Percentiles rank a stretch among this genome's conserved stretches.
Evolutionary conservation across 192 early-diverging fungal genomes (phyloP).

Genomic region (Geranomyces variabilis): DNA sequence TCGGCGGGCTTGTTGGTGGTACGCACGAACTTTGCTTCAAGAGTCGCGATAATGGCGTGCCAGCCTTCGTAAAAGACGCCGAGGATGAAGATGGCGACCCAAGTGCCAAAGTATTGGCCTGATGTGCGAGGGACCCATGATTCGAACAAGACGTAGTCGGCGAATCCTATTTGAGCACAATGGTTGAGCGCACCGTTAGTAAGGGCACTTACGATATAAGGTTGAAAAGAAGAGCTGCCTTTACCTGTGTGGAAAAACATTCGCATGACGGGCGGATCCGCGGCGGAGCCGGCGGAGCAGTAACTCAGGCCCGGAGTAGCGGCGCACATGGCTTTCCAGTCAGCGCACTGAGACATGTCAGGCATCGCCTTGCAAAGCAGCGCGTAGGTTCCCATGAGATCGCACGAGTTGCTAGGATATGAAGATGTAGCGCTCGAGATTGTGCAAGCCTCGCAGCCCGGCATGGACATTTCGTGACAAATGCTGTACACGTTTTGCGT

Average conservation of each 20-base stretch:
- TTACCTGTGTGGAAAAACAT: conserved; percentile 68
- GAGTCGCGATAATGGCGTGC: conserved; percentile 36
- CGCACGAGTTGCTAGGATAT: conserved; percentile 51
- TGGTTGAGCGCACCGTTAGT: neutral
- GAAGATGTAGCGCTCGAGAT: neutral
- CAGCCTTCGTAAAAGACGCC: conserved; percentile 55
- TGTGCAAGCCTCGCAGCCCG: conserved; percentile 40
- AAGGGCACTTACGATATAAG: neutral
- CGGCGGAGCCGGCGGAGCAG: conserved; percentile 23
- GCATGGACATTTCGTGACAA: conserved; percentile 52
- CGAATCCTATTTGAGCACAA: conserved; percentile 29
- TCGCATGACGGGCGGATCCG: conserved; percentile 54
- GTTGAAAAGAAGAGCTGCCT: neutral
- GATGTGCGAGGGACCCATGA: conserved; percentile 59
- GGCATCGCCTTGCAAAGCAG: conserved; percentile 67
- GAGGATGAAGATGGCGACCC: conserved; percentile 57
- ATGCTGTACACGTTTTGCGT: conserved; percentile 52
- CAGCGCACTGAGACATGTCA: conserved; percentile 59
- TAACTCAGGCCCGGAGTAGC: conserved; percentile 20
- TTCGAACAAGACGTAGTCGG: conserved; percentile 67
- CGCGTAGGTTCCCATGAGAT: conserved; percentile 58
- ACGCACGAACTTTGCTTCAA: conserved; percentile 33
- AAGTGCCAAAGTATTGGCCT: conserved; percentile 55
- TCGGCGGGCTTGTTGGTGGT: neutral
- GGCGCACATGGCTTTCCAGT: conserved; percentile 55